A percentile compares a stretch with the other conserved stretches of the same genome.
phyloP scores from a whole-genome alignment of 2,329 filamentous ascomycete species.

The Fusarium sp. region DNA sequence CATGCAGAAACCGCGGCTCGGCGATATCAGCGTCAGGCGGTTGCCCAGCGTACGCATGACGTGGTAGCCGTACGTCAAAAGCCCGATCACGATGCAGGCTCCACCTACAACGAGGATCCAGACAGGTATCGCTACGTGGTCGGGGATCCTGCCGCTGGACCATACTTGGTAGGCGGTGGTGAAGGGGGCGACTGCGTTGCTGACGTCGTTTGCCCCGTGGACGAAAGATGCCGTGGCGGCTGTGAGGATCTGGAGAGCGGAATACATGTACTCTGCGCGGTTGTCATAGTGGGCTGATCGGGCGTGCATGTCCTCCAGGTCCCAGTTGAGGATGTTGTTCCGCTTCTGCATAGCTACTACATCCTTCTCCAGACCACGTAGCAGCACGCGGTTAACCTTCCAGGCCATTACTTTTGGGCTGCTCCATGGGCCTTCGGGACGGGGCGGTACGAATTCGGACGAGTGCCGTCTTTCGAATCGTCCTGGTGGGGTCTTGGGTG shows the following conservation, averaged over 20 bases:
- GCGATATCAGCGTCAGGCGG: conserved; percentile 71
- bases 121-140: conserved; percentile 64
- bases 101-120: conserved; percentile 72
- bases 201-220: conserved; percentile 77
- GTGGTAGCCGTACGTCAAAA: conserved; percentile 73
- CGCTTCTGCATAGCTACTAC: conserved; percentile 62
- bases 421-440: conserved; percentile 57
- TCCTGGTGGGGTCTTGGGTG: conserved; percentile 27
- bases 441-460: conserved; percentile 49
- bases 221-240: conserved; percentile 74
- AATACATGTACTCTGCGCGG: conserved; percentile 71
- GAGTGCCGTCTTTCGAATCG: conserved; percentile 19
- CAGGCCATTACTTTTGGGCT: conserved; percentile 57
- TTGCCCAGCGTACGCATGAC: conserved; percentile 75
- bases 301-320: conserved; percentile 65
- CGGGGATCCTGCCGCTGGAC: conserved; percentile 60
- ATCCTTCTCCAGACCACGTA: conserved; percentile 64
- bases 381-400: conserved; percentile 57
- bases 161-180: conserved; percentile 74
- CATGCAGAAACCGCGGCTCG: conserved; percentile 70
- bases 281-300: conserved; percentile 72
- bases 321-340: conserved; percentile 63
- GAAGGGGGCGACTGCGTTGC: conserved; percentile 73
- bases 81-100: conserved; percentile 65
- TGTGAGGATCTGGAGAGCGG: conserved; percentile 71